Base-by-base conservation (phyloP, 2,329 filamentous ascomycete genomes). In the Aspergillus tubingensis region DNA sequence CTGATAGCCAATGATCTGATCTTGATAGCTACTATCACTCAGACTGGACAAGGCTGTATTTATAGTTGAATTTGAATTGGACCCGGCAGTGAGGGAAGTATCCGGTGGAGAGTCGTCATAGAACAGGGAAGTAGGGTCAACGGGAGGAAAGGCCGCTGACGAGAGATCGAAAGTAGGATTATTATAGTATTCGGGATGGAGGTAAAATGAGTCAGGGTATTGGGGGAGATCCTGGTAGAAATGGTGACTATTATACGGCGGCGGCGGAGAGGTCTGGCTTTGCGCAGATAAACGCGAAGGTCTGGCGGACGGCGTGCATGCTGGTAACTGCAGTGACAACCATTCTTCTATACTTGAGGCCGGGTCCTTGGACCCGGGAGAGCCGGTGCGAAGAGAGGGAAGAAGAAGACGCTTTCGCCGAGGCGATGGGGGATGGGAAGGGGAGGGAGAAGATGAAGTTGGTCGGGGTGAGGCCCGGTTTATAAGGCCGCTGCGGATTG, bases 261-360 rank as follows among this genome's bases (percentile, higher is more conserved):
- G 43, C 25, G 17, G 25, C 19, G 41, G 54, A 19, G 11, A 15
- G n/a, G 48, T 41, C 21, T 15, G 57, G 50, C 11, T 53, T 47
- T 56, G 44, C 44, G 57, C 47, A 61, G 52, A 59, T 39, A 59
- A 48, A 6, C 15, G 13, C 25, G 57, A 8, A 4, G 49, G 49
- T 54, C 55, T 63, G 58, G 49, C 61, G 53, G 51, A 50, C 25
- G 41, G 32, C 57, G 44, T 51, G 43, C 50, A 59, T 58, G 57
- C 21, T 57, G 32, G 54, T 61, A 21, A 25, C 19, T 49, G 52
- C 54, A 32, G 63, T 49, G 61, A 54, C 56, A 23, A 54, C 54
- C 63, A 65, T 65, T 60, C 58, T 53, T 62, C 56, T 57, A 65
- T 65, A 51, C 30, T 65, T 58, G 49, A 58, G 25, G 61, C 60